These are phyloP conservation scores for Sclerotinia spermophila DNA, from an alignment of 2,329 filamentous ascomycete species.

Conservation along the genomic window DNA sequence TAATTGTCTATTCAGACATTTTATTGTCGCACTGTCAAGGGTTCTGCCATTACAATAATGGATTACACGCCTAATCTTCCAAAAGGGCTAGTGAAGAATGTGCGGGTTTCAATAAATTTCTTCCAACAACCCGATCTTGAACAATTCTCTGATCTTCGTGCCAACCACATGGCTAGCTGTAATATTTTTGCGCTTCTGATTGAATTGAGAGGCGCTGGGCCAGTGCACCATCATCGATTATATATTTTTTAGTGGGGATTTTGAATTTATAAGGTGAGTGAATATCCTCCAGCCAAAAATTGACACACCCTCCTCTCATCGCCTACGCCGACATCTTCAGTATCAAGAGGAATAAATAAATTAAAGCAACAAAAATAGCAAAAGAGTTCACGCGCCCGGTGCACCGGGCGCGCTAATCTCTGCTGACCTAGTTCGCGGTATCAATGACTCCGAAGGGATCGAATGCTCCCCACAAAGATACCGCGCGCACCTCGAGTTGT, in stretches of 20 bases:
- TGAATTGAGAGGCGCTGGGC: background rate
- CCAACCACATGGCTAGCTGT: background rate
- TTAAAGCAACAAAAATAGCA: background rate
- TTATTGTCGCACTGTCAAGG: background rate
- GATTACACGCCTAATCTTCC: background rate
- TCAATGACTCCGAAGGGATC: slow-evolving; percentile 3
- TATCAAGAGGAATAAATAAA: background rate
- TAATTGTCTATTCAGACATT: too few species aligned
- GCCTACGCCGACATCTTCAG: background rate
- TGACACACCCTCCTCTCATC: background rate
- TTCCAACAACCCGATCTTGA: background rate
- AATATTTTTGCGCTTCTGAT: background rate
- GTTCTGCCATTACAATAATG: background rate
- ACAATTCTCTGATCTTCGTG: background rate
- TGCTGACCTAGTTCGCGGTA: background rate
- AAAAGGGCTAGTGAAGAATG: background rate
- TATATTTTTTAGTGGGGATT: background rate
- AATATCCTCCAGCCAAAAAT: background rate
- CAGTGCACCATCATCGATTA: background rate
- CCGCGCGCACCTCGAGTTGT: background rate
- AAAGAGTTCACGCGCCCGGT: slow-evolving; percentile 1
- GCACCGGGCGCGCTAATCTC: background rate
- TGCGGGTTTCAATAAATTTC: too few species aligned
- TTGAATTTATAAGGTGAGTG: background rate
- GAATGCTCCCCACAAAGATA: slow-evolving; percentile 10